Evolutionary conservation across 2,329 filamentous ascomycete species (phyloP).

Genomic region (Sporothrix mexicana): DNA sequence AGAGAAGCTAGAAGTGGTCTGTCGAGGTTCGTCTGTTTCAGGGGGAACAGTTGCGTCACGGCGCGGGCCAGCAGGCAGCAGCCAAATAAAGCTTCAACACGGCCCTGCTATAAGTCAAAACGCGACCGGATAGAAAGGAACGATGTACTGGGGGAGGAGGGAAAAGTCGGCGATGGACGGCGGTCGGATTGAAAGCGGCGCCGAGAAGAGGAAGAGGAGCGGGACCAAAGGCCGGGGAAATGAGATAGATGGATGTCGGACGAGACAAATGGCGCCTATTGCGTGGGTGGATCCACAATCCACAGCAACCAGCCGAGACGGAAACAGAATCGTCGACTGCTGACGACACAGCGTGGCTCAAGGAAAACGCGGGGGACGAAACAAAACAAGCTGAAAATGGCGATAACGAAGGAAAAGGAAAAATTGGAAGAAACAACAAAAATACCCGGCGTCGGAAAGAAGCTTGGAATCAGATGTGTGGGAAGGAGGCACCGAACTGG

Average conservation of each 20-base stretch:
- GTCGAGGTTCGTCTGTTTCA: conserved; percentile 16
- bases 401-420: neutral
- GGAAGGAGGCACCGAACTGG: conserved; percentile 15
- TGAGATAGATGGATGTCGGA: conserved; percentile 16
- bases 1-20: neutral
- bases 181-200: conserved; percentile 5
- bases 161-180: conserved; percentile 17
- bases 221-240: conserved; percentile 22
- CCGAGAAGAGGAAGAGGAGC: conserved; percentile 16
- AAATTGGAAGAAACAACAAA: neutral
- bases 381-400: neutral
- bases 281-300: conserved; percentile 23
- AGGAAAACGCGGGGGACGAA: neutral
- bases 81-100: neutral
- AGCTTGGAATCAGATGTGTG: neutral
- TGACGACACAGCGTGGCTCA: neutral
- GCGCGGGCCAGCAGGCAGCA: conserved; percentile 24
- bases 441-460: neutral
- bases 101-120: neutral
- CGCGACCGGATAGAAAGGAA: neutral
- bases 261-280: neutral
- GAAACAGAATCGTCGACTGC: conserved; percentile 3
- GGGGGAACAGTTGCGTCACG: conserved; percentile 16
- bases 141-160: neutral
- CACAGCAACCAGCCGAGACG: conserved; percentile 29